Evolutionary conservation across 768 basidiomycete species (phyloP), one percentile per base, ranked within the genome.

Genomic region (Epithele typhae): DNA sequence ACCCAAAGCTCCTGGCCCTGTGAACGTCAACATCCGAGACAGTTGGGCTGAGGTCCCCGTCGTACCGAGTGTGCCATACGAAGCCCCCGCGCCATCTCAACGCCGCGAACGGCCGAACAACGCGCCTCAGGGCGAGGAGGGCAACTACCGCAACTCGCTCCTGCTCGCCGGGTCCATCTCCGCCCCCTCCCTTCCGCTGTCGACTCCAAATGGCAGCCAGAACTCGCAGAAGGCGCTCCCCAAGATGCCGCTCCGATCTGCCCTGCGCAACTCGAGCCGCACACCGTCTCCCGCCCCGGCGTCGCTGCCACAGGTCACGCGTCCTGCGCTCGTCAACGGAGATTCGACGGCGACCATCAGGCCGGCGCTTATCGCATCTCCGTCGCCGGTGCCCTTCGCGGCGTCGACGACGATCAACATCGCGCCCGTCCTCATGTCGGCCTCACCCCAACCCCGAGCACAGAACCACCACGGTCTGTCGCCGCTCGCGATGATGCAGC

Each of bases 191-290:
- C 36, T 54, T 7, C 56, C 51, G 4, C 37, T 45, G 33, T 24
- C 32, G 14, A 6, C 33, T 7, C 15, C 21, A 5, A 15, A 22
- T 22, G 2, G 19, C 35, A n/a, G 9, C 35, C 9, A 40, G 23
- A 45, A 43, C 34, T 46, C 51, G 17, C n/a, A n/a, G n/a, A 52
- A 48, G 30, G 46, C 51, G 18, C 46, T 52, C 6, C 69, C 71
- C 3, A 75, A 73, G 59, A 60, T 68, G 22, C 84, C 84, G 0
- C 57, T 88, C 25, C 71, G 76, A 44, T 85, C 84, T 44, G 86
- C 84, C 19, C 52, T 88, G 64, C 75, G 77, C 53, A 74, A 76
- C 22, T 22, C 47, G 3, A 64, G 61, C 25, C 54, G 60, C 3
- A 60, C 60, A 14, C 64, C 64, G 14, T 63, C 62, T 0, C 35